Percentiles rank a stretch among this genome's conserved stretches.
phyloP scores from a whole-genome alignment of 306 rosid species.

The Cyamopsis tetragonoloba region DNA sequence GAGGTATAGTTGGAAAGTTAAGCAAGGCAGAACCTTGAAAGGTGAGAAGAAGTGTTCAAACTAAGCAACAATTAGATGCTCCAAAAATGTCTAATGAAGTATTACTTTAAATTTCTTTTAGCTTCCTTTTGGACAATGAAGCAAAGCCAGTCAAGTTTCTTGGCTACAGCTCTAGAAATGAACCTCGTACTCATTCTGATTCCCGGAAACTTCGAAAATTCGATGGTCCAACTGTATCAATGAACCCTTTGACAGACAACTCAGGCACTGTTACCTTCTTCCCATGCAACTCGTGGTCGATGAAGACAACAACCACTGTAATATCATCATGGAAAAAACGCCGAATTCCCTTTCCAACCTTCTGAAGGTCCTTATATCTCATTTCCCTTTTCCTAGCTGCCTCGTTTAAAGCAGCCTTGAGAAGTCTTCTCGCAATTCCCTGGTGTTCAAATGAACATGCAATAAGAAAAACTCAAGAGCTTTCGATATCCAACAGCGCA shows the following conservation, averaged over 20 bases:
- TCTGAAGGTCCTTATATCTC: conserved; percentile 73
- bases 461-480: background rate
- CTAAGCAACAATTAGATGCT: conserved; percentile 46
- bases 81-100: conserved; percentile 46
- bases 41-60: conserved; percentile 27
- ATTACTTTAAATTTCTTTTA: conserved; percentile 31
- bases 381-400: conserved; percentile 69
- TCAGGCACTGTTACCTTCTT: conserved; percentile 50
- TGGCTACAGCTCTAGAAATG: conserved; percentile 26
- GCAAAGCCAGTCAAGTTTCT: conserved; percentile 32
- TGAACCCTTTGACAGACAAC: conserved; percentile 66
- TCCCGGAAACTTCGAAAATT: conserved; percentile 47
- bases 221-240: conserved; percentile 67
- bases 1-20: conserved; percentile 29
- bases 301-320: conserved; percentile 67
- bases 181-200: conserved; percentile 37
- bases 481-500: background rate
- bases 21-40: conserved; percentile 21
- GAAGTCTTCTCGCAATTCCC: conserved; percentile 78
- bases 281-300: conserved; percentile 59
- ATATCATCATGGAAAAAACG: conserved; percentile 81
- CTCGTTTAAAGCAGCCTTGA: conserved; percentile 57
- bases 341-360: conserved; percentile 60
- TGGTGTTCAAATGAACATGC: conserved; percentile 23
- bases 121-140: conserved; percentile 32